These are phyloP conservation scores for Xylaria curta DNA, from an alignment of 495 filamentous ascomycete genomes.

Conservation along the genomic window DNA sequence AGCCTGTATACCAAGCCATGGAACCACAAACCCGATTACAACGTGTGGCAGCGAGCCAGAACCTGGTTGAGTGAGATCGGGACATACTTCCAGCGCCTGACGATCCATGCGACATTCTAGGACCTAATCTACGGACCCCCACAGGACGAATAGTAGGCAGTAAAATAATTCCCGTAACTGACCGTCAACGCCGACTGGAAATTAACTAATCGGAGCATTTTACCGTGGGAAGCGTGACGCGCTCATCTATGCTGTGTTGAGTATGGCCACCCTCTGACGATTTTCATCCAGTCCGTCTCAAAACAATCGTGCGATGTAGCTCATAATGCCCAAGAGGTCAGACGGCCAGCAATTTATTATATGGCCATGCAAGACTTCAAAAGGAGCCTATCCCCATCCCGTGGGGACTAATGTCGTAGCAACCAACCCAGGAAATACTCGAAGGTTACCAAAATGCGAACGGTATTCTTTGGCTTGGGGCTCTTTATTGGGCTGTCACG, in stretches of 20 bases:
- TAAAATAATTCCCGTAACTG: conserved; percentile 25
- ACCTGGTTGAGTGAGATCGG: conserved; percentile 4
- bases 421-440: neutral
- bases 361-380: conserved; percentile 20
- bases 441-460: conserved; percentile 32
- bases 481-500: conserved; percentile 34
- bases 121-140: conserved; percentile 12
- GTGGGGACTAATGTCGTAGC: neutral
- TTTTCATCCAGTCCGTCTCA: neutral
- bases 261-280: conserved; percentile 22
- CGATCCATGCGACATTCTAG: conserved; percentile 18
- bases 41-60: neutral
- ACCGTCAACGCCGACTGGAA: conserved; percentile 13
- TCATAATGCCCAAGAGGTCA: conserved; percentile 8
- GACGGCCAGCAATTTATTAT: neutral
- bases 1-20: conserved; percentile 23
- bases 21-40: conserved; percentile 13
- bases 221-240: conserved; percentile 19
- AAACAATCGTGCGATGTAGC: conserved; percentile 14
- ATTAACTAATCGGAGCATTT: conserved; percentile 29
- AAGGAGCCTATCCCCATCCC: conserved; percentile 18
- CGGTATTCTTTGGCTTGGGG: conserved; percentile 34
- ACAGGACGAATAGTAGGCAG: conserved; percentile 19
- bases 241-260: conserved; percentile 19
- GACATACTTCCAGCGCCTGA: conserved; percentile 19